A percentile compares a stretch with the other conserved stretches of the same genome.
Conservation (phyloP, 257 asterid genomes). For the Solanum pimpinellifolium region DNA sequence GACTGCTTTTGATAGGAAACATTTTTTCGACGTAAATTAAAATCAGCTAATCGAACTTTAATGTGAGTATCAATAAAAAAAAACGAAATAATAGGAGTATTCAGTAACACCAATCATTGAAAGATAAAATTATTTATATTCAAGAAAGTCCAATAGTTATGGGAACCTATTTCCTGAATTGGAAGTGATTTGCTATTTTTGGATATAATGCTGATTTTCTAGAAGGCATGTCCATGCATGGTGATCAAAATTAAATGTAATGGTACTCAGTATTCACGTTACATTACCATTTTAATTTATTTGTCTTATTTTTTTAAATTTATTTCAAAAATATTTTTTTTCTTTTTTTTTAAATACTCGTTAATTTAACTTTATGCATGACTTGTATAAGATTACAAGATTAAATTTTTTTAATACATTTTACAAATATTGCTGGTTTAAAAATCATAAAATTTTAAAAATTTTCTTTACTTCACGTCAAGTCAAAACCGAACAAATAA, state of each 20-base stretch:
- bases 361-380: not conserved
- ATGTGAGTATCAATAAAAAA: accelerated
- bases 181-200: not conserved
- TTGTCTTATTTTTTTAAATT: too few relatives aligned
- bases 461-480: accelerated
- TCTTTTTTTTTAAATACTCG: too few relatives aligned
- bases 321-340: too few relatives aligned
- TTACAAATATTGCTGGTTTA: too few relatives aligned
- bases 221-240: not conserved
- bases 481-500: too few relatives aligned
- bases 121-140: not conserved
- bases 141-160: not conserved
- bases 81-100: not conserved
- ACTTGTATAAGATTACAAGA: too few relatives aligned
- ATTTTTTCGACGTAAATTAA: too few relatives aligned
- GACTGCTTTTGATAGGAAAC: too few relatives aligned
- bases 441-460: too few relatives aligned
- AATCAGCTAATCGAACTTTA: too few relatives aligned
- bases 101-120: not conserved
- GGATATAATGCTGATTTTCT: not conserved
- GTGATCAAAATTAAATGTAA: not conserved
- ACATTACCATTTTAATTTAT: accelerated
- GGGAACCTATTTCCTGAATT: not conserved
- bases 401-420: too few relatives aligned
- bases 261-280: not conserved